Base-by-base conservation (phyloP, 2,329 filamentous ascomycete genomes). In the Clonostachys rosea region DNA sequence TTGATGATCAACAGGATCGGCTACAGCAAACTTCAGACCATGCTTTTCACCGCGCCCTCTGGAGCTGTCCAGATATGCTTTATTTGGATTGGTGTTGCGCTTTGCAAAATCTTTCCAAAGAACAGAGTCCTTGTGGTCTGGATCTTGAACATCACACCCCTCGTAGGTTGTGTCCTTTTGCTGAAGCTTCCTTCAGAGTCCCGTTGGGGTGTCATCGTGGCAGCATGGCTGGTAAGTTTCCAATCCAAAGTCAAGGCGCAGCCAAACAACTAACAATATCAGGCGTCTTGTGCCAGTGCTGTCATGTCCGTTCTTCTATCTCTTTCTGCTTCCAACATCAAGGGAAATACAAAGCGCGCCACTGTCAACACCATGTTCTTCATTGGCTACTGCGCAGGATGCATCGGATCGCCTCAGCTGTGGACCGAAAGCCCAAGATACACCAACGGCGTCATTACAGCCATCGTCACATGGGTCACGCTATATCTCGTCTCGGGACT, bases 1-100 rank as follows among this genome's bases (percentile, higher is more conserved):
- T 63, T 77, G 6, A 68, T 78, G 17, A 78, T 78, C 55, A 69
- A 70, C 41, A 62, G 59, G 11, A 63, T 75, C 6, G 71, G 71
- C 2, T 75, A 74, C 55, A 58, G 62, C 40, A 62, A 67, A 16
- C 65, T 63, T 14, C 56, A 74, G 17, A 77, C 74, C 2, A 65
- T 77, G 59, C 62, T 77, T 1, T 72, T 72, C 54, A 68, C 64
- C 5, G 65, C 70, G 1, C 74, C 74, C 0, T 76, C 73, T 1
- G 74, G 73, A 1, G 73, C 72, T 1, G 64, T 76, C 2, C 69
- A 75, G 50, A 64, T 77, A 18, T 47, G 60, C 2, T 59, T 73
- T 43, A 55, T 77, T 35, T 76, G 73, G 73, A 57, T 76, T 18
- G 71, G 69, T 12, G 62, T 71, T 13, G 48, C 62, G 6, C 64